Evolutionary conservation across 2,329 filamentous ascomycete species (phyloP).

Genomic region (Xylariaceae sp.): DNA sequence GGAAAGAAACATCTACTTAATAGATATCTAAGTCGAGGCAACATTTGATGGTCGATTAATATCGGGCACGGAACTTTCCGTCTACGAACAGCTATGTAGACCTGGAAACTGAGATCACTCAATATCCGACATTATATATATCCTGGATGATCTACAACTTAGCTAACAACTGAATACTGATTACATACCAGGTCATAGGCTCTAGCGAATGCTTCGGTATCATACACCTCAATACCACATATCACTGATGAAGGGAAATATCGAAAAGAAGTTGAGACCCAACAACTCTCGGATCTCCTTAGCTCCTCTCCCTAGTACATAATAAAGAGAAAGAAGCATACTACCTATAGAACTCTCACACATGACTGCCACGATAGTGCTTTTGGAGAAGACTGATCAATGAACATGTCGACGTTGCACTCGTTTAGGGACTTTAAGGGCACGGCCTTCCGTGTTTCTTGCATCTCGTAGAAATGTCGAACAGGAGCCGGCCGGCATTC

Average conservation of each 20-base stretch:
- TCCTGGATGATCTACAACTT: constrained; percentile 21
- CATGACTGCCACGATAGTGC: constrained; percentile 7
- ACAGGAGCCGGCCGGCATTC: neutral
- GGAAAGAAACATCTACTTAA: constrained; percentile 6
- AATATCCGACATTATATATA: constrained; percentile 5
- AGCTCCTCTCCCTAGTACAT: neutral
- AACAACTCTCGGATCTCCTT: neutral
- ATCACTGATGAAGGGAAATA: neutral
- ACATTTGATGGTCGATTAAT: neutral
- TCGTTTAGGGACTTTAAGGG: constrained; percentile 21
- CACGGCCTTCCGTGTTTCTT: constrained; percentile 16
- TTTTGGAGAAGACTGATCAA: constrained; percentile 4
- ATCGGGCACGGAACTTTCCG: neutral
- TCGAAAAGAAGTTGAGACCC: neutral
- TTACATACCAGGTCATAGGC: constrained; percentile 16
- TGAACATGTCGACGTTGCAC: constrained; percentile 20
- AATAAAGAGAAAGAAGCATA: neutral
- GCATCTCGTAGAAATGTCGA: constrained; percentile 6
- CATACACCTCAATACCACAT: neutral
- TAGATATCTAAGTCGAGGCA: neutral
- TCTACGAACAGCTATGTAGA: constrained; percentile 11
- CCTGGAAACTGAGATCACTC: constrained; percentile 16
- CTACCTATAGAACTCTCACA: neutral
- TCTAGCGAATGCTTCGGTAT: constrained; percentile 4
- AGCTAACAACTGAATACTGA: constrained; percentile 11